Conservation (phyloP, 441 rosid species). For the Populus hybrid region DNA sequence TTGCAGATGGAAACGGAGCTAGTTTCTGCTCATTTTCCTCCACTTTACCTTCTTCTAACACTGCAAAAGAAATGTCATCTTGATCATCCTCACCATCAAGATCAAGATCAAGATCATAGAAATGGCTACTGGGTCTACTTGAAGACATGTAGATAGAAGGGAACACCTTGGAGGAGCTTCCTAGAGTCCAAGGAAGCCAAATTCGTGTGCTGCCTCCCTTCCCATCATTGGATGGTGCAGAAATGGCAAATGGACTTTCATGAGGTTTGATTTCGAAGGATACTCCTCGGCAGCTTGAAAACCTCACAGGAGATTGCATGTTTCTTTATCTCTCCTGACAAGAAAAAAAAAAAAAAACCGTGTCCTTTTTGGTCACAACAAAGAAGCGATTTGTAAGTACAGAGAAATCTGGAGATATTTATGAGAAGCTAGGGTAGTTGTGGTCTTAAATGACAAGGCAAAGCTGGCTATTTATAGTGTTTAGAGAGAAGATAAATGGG, state of each 20-base stretch:
- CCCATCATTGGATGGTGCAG: slow-evolving; percentile 15
- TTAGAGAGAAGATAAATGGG: background rate
- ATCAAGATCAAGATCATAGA: slow-evolving; percentile 43
- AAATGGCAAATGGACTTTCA: slow-evolving; percentile 37
- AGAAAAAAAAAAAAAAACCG: background rate
- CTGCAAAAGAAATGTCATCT: slow-evolving; percentile 14
- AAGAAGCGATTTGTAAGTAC: background rate
- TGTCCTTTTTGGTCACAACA: background rate
- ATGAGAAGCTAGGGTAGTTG: background rate
- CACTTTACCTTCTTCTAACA: slow-evolving; percentile 42
- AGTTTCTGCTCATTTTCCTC: slow-evolving; percentile 25
- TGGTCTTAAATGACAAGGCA: background rate
- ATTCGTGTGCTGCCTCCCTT: slow-evolving; percentile 14
- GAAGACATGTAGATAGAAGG: slow-evolving; percentile 36
- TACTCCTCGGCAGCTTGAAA: slow-evolving; percentile 64
- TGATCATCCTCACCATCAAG: slow-evolving; percentile 22
- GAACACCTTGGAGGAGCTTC: slow-evolving; percentile 30
- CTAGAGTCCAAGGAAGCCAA: slow-evolving; percentile 33
- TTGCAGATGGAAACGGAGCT: slow-evolving; percentile 19
- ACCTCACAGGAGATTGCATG: slow-evolving; percentile 47
- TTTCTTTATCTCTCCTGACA: background rate
- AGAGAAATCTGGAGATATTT: background rate
- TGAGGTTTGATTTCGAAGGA: slow-evolving; percentile 58
- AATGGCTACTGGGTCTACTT: slow-evolving; percentile 56
- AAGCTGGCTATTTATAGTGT: background rate